A percentile compares a stretch with the other conserved stretches of the same genome.
Evolutionary conservation across 2,329 filamentous ascomycete genomes (phyloP).

Genomic region (Xenoacremonium recifei): DNA sequence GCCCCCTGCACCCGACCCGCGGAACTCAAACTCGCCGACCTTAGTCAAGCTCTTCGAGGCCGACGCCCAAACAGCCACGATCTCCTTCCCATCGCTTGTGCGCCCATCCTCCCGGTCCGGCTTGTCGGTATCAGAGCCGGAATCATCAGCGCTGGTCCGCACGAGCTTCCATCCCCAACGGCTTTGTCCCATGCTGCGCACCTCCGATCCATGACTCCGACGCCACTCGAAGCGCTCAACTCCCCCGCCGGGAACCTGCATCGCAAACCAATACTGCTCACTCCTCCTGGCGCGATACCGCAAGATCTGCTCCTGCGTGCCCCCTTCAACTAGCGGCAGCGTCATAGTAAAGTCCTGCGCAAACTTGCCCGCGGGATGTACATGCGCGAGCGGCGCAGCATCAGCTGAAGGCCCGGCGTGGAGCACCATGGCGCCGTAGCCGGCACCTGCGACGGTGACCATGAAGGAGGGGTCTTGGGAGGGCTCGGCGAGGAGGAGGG

Average conservation of each 20-base stretch:
- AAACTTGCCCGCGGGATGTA: background rate
- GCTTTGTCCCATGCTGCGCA: conserved; percentile 17
- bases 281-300: background rate
- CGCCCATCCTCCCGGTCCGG: conserved; percentile 5
- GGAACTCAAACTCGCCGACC: conserved; percentile 16
- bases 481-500: conserved; percentile 9
- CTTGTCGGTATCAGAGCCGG: background rate
- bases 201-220: conserved; percentile 16
- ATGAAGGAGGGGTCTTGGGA: conserved; percentile 2
- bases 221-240: conserved; percentile 18
- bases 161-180: conserved; percentile 18
- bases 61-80: conserved; percentile 15
- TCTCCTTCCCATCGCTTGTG: conserved; percentile 16
- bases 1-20: conserved; percentile 14
- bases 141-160: conserved; percentile 2
- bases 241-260: conserved; percentile 3
- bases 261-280: conserved; percentile 9
- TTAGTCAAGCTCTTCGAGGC: conserved; percentile 10
- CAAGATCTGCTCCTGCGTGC: conserved; percentile 3
- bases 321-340: conserved; percentile 3
- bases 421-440: conserved; percentile 10
- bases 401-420: conserved; percentile 3
- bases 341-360: conserved; percentile 6
- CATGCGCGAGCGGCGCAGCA: background rate
- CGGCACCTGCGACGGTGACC: background rate